Base-by-base conservation (phyloP, 768 basidiomycete species). In the Naganishia vishniacii region DNA sequence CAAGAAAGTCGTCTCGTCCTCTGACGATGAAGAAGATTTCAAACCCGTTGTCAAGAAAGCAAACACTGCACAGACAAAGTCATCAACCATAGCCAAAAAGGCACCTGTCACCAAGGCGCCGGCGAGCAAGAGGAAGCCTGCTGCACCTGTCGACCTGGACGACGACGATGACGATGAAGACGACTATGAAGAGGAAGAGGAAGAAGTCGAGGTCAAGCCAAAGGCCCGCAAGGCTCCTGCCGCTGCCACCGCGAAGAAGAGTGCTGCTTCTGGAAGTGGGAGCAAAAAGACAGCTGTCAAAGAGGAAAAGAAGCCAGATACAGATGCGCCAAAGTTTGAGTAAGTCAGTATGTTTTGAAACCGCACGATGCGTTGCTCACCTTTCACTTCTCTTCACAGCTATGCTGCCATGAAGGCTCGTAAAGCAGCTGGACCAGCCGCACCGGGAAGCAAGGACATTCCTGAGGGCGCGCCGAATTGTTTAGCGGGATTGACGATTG, bases 401-500 rank as follows among this genome's bases (percentile, higher is more conserved):
- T 51, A 80, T 80, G 1, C 67, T 62, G 69, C 68, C 23, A 64
- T 65, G 1, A 64, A 64, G 1, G 70, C 69, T 0, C 66, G 68
- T 5, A 65, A 64, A 66, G 63, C 68, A 18, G 67, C 69, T 1
- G 75, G 70, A 18, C 73, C 76, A 3, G 64, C 64, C 37, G 62
- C 49, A n/a, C 73, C 74, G 44, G 87, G 86, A 0, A 80, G 83
- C 16, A 89, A 87, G 72, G 81, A 83, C 15, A 82, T 89, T 23
- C 88, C 89, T 0, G 85, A 91, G 46, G 86, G 86, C 15, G 79
- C 80, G 28, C 83, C 83, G 0, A 82, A 86, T 70, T 91, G 89
- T 72, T 81, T 99, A 9, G 83, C 86, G 0, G 93, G 93, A 0
- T 81, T 98, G 25, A 82, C 90, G 0, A 88, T 99, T 72, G 94